Evolutionary conservation across 2,329 filamentous ascomycete species (phyloP).

Genomic region (Ceratocystis lukuohia): DNA sequence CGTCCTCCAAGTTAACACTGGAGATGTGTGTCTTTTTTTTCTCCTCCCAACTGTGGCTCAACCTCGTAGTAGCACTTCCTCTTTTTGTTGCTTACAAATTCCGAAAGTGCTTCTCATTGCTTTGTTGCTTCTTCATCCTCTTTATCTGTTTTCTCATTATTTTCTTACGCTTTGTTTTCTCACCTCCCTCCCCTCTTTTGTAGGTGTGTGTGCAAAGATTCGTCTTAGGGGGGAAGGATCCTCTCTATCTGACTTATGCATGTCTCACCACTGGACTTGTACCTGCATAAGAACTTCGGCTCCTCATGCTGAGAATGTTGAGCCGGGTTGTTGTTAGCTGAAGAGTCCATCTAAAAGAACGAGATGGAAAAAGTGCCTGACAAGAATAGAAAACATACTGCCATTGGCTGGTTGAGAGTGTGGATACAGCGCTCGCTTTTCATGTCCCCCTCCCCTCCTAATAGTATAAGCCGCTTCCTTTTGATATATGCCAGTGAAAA

Average conservation of each 20-base stretch:
- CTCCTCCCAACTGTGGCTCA: no score
- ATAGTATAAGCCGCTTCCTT: neutral
- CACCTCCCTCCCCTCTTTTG: neutral
- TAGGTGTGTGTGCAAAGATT: neutral
- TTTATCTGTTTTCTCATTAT: neutral
- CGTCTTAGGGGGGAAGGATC: neutral
- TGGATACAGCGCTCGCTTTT: neutral
- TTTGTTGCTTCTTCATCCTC: neutral
- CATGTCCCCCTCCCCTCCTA: neutral
- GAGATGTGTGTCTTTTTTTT: no score
- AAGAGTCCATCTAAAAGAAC: neutral
- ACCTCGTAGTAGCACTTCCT: neutral
- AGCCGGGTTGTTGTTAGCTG: neutral
- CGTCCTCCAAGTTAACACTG: neutral
- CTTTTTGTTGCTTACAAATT: neutral
- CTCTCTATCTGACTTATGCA: neutral
- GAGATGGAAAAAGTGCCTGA: neutral
- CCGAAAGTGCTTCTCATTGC: neutral
- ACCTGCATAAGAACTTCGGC: slow-evolving; percentile 7
- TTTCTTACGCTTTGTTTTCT: neutral
- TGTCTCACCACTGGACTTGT: neutral
- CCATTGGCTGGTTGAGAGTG: neutral
- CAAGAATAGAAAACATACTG: neutral
- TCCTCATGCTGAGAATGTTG: slow-evolving; percentile 3
- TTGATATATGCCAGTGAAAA: neutral